Percentiles rank a stretch among this genome's conserved stretches.
phyloP scores from a whole-genome alignment of 441 rosid genomes.

The Isatis lusitanica region DNA sequence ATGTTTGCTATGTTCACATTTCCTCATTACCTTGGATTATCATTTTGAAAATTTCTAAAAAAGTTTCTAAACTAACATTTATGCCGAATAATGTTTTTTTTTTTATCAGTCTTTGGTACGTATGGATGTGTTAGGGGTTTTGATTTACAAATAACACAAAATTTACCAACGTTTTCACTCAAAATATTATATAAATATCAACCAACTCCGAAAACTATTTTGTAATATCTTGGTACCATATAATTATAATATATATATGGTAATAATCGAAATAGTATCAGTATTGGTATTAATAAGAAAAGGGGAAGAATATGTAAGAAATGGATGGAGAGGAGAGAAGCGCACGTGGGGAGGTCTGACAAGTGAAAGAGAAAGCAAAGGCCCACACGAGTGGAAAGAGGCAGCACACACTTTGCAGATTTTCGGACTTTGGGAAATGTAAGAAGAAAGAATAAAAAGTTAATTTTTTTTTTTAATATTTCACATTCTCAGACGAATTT shows the following conservation, averaged over 20 bases:
- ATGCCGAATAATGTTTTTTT: not conserved
- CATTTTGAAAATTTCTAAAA: not conserved
- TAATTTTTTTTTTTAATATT: not conserved
- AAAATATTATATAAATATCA: not conserved
- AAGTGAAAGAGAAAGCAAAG: slow-evolving; percentile 25
- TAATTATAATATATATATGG: too few species aligned
- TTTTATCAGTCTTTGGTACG: not conserved
- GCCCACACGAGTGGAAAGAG: slow-evolving; percentile 48
- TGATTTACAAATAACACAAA: not conserved
- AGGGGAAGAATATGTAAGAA: not conserved
- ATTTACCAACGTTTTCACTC: not conserved
- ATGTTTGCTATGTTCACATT: slow-evolving; percentile 7
- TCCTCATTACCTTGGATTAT: not conserved
- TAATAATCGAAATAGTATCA: not conserved
- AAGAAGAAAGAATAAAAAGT: not conserved
- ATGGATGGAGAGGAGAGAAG: slow-evolving; percentile 23
- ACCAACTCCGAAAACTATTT: not conserved
- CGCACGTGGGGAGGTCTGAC: slow-evolving; percentile 56
- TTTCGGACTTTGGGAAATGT: slow-evolving; percentile 44
- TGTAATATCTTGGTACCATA: too few species aligned
- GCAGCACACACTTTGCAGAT: slow-evolving; percentile 11
- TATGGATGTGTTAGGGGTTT: not conserved
- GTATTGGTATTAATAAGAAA: not conserved
- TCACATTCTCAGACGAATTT: slow-evolving; percentile 19
- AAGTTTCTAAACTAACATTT: not conserved